A percentile compares a stretch with the other conserved stretches of the same genome.
Evolutionary conservation across 192 early-diverging fungal genomes (phyloP).

Genomic region (Chytriomyces confervae): DNA sequence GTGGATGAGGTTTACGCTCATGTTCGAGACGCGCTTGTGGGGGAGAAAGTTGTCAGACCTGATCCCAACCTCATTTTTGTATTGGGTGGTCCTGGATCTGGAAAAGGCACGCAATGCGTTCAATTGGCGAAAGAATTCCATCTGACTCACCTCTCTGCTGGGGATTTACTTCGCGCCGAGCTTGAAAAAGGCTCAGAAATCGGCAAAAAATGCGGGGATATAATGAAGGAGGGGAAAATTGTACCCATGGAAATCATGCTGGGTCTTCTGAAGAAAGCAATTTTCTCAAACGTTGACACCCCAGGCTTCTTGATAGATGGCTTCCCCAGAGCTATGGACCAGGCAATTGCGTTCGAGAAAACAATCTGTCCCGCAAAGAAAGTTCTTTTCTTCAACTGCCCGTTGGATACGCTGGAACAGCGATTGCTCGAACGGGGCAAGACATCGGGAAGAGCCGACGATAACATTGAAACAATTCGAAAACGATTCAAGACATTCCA

Average conservation of each 20-base stretch:
- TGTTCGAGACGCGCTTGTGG: constrained; percentile 3
- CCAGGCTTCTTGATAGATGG: constrained; percentile 58
- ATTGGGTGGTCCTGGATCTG: constrained; percentile 37
- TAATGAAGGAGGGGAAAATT: constrained; percentile 86
- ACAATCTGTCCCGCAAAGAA: constrained; percentile 7
- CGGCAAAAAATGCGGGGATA: constrained; percentile 76
- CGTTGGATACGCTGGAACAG: constrained; percentile 53
- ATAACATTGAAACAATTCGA: constrained; percentile 60
- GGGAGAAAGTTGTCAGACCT: not conserved
- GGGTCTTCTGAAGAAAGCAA: constrained; percentile 39
- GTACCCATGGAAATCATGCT: constrained; percentile 66
- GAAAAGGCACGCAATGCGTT: constrained; percentile 90
- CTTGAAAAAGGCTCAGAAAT: constrained; percentile 41
- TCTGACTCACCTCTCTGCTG: constrained; percentile 89
- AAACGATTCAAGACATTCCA: constrained; percentile 59
- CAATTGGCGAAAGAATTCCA: constrained; percentile 78
- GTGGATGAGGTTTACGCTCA: constrained; percentile 17
- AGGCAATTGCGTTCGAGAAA: constrained; percentile 56
- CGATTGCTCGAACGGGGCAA: constrained; percentile 60
- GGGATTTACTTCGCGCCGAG: constrained; percentile 86
- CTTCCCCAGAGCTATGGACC: constrained; percentile 58
- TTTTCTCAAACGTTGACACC: constrained; percentile 31
- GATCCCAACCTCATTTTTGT: constrained; percentile 2
- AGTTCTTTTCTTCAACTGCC: constrained; percentile 52
- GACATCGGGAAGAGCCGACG: constrained; percentile 58